Conservation (phyloP, 2,329 filamentous ascomycete species). For the Rachicladosporium sp. region DNA sequence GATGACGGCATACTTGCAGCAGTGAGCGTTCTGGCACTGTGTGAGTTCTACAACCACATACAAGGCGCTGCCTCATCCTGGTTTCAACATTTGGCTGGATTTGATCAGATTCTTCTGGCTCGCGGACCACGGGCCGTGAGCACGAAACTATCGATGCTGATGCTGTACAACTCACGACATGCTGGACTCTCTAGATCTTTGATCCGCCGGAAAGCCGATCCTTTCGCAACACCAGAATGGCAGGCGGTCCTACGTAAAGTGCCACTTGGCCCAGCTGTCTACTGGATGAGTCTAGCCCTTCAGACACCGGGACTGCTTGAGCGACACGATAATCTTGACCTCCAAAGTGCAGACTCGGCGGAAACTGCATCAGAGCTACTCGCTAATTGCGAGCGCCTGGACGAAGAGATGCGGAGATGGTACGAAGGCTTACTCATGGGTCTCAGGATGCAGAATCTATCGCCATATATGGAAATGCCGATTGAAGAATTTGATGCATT, state of each 20-base stretch:
- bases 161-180: constrained; percentile 18
- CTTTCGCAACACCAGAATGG: constrained; percentile 18
- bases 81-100: constrained; percentile 18
- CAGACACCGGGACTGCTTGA: constrained; percentile 18
- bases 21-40: constrained; percentile 16
- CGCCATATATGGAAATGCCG: too few relatives aligned
- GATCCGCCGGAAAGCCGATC: constrained; percentile 17
- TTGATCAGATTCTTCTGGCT: constrained; percentile 17
- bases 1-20: constrained; percentile 21
- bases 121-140: constrained; percentile 16
- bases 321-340: constrained; percentile 12
- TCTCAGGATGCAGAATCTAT: too few relatives aligned
- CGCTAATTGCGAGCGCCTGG: neutral
- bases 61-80: constrained; percentile 16
- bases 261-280: neutral
- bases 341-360: neutral
- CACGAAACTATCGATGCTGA: constrained; percentile 14
- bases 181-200: constrained; percentile 15
- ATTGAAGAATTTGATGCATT: too few relatives aligned
- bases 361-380: neutral
- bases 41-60: constrained; percentile 22
- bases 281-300: constrained; percentile 11
- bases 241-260: constrained; percentile 7
- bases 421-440: neutral
- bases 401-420: neutral